Base-by-base conservation (phyloP, 495 filamentous ascomycete genomes). In the Niebla homalea region DNA sequence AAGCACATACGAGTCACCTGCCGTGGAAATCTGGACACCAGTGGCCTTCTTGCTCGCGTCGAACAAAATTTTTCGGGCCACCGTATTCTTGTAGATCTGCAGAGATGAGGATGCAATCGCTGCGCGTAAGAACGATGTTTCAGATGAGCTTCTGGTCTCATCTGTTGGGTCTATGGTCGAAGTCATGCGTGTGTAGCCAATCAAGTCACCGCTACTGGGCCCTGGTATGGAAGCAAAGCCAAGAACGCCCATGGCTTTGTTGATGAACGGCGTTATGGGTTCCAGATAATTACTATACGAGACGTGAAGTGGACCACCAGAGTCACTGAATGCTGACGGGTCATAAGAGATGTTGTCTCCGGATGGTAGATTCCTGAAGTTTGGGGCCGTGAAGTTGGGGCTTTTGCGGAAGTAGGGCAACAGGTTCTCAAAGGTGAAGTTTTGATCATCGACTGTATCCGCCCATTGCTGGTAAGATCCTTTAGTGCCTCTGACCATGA, bases 361-460 rank as follows among this genome's bases (percentile, higher is more conserved):
- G 65, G 62, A 1, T 36, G 25, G 0, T 1, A 16, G 5, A 15
- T 43, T 41, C 0, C 48, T 49, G 0, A n/a, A 37, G 26, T 76
- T 62, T 0, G 79, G 79, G 0, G 71, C 62, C 0, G 76, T 78
- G 57, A 79, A 78, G 1, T 67, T 51, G 0, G 68, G 47, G 42
- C 68, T 74, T 40, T 72, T 73, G 51, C 79, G 60, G 50, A 73
- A 83, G 52, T 69, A 78, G 0, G 75, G 75, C 0, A 79, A 62
- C 0, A 77, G 49, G 8, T 71, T 64, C 8, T 76, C 66, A 26
- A 66, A 84, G 3, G 61, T 62, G 53, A 76, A 85, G 46, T 64
- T 70, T 2, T 67, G 43, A 53, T 83, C 80, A 36, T 71, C 69
- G 5, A 82, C 76, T 0, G 45, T 36, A 23, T 77, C 68, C 0